Percentiles rank a stretch among this genome's conserved stretches.
Conservation (phyloP, 371 early-diverging fungal species). For the Actinomucor elegans region DNA sequence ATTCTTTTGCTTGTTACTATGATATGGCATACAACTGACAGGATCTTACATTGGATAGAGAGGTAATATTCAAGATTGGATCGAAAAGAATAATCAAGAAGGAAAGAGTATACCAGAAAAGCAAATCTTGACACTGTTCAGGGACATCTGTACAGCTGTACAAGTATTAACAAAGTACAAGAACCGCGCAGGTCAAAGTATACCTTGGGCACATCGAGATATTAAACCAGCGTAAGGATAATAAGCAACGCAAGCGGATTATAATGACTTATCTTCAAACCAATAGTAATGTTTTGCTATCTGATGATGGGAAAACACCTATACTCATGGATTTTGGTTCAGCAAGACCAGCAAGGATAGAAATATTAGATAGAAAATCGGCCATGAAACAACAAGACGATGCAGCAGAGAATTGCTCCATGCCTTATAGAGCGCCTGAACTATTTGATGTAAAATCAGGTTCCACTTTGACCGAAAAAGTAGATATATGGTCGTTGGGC, state of each 20-base stretch:
- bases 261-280: not conserved
- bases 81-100: conserved; percentile 35
- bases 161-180: conserved; percentile 56
- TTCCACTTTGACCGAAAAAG: conserved; percentile 62
- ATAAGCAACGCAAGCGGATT: not conserved
- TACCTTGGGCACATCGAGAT: conserved; percentile 76
- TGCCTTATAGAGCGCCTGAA: conserved; percentile 83
- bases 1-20: too few relatives aligned
- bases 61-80: conserved; percentile 68
- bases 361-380: conserved; percentile 57
- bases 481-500: conserved; percentile 83
- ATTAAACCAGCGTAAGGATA: conserved; percentile 75
- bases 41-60: too few relatives aligned
- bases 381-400: conserved; percentile 74
- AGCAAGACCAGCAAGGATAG: conserved; percentile 56
- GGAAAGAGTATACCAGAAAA: conserved; percentile 57
- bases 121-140: conserved; percentile 59
- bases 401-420: conserved; percentile 73
- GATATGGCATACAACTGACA: not conserved
- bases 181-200: conserved; percentile 40
- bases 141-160: conserved; percentile 63
- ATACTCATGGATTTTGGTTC: conserved; percentile 84
- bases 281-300: conserved; percentile 54
- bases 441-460: conserved; percentile 77
- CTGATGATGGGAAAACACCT: conserved; percentile 68